Base-by-base conservation (phyloP, 129 eudicot genomes). In the Pulicaria dysenterica region DNA sequence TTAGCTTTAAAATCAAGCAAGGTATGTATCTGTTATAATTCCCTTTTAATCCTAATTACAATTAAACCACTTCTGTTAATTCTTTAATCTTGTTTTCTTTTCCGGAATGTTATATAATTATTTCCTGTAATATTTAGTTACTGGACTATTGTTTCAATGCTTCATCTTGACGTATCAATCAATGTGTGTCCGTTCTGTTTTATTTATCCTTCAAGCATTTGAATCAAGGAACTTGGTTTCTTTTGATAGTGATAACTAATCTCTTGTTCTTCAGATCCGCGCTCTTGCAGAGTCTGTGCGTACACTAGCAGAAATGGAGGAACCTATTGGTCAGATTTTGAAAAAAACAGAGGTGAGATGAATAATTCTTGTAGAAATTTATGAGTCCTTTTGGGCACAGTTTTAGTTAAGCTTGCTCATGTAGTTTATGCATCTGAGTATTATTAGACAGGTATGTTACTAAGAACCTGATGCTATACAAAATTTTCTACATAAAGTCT, bases 261-360 rank as follows among this genome's bases (percentile, higher is more conserved):
- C 19, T 54, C 13, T 61, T 8, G 57, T 64, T 40, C 56, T 74
- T 48, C 80, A 92, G 98, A 87, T 92, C 48, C 66, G 84, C 7
- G 78, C 82, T 64, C 98, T 92, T 53, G 98, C 90, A 51, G 89
- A 89, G 31, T 83, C 95, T 41, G 80, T 92, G 43, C 96, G 96
- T 50, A 81, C 11, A 36, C 85, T 92, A 66, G 96, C 98, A 31
- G 85, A 80, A 38, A 89, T 92, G 96, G 95, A 92, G 74, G 98
- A 92, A 6, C 98, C 98, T 16, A 80, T 92, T 79, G 96, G 98
- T 61, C 85, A 72, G 6, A 39, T 87, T 55, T 54, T 89, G 74
- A 85, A 83, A 82, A 86, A 72, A 87, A 92, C 96, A 50, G 96
- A 92, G 96, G 98, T 92, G 68, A 72, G 75, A 24, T 19, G 34